Evolutionary conservation across 2,329 filamentous ascomycete genomes (phyloP), one percentile per base, ranked within the genome.

Genomic region (Zopfia rhizophila): DNA sequence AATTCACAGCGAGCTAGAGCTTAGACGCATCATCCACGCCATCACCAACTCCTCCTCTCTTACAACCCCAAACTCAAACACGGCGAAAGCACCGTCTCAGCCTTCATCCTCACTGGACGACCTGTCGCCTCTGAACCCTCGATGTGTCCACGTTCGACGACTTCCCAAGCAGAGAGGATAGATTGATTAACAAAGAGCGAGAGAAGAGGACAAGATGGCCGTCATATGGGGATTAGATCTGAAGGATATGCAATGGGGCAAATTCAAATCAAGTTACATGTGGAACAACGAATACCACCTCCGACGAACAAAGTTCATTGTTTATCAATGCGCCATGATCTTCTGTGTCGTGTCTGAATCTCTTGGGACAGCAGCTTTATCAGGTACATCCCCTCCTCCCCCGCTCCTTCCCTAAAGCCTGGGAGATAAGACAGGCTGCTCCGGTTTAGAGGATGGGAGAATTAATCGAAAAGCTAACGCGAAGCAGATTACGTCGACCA

Each of bases 241-340:
- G 43, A 69, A 69, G 38, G 80, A 84, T 54, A 81, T 84, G 60
- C 75, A 81, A 72, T 84, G 81, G 81, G 66, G 66, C 48, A 83
- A 82, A 60, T 84, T 84, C 75, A 79, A 78, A 50, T 75, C 68
- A 49, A 75, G 72, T n/a, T 77, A 83, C 61, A 84, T 84, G 81
- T 84, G 80, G 69, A 80, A 79, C 54, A 76, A 68, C 22, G 69
- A 72, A 10, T 83, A 82, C 56, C 80, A 84, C 61, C 66, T 82
- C 3, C 78, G 82, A 30, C 73, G 78, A 14, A 81, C 78, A 7
- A 84, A 82, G 56, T 83, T 85, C 73, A 77, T 82, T 49, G 75
- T 84, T 44, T 85, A 85, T 58, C 82, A 84, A 61, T 69, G 78
- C 44, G 81, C 82, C 50, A 80, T 84, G 79, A 82, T 84, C 37